Evolutionary conservation across 495 filamentous ascomycete species (phyloP), one percentile per base, ranked within the genome.

Genomic region (Wilcoxina mikolae): DNA sequence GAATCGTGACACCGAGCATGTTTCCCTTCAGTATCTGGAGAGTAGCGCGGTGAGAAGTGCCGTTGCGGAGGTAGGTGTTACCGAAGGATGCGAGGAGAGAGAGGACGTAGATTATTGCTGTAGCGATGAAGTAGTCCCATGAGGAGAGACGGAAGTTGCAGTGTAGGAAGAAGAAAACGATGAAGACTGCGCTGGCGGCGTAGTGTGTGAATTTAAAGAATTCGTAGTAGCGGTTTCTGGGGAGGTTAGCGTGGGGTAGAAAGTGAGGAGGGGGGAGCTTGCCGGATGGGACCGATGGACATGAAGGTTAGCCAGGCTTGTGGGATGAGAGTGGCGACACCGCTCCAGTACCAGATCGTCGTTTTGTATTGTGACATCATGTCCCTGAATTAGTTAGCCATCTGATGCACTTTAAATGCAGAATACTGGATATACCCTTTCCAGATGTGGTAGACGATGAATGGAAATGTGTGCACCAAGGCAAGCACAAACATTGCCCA

Each of bases 91-190:
- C 67, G 33, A 72, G 39, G 24, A 74, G 67, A 5, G 68, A 71
- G 1, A 66, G 26, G 4, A 72, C 46, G 62, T 78, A 81, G 22
- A 81, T 57, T 1, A 68, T 67, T 0, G 64, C 74, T 0, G 73
- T 70, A 4, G 76, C 75, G 58, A 80, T 77, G 57, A 81, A 80
- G 59, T 81, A 82, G 58, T 79, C 75, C 77, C 77, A 79, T 28
- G 76, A 78, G 2, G 71, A 70, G 10, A 81, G 67, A 0, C 66
- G 67, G 60, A 72, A 78, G 58, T 77, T 73, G 56, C 77, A 80
- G 60, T 82, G 76, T 22, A 75, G 68, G 64, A 78, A 78, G 59
- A 80, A 74, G 61, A 76, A 76, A 15, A 79, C 51, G 3, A 75
- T 65, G 54, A 78, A 80, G 1, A 78, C 51, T n/a, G 73, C 45